Evolutionary conservation across 805 yeast species (phyloP), one percentile per base, ranked within the genome.

Genomic region (Lipomyces starkeyi): DNA sequence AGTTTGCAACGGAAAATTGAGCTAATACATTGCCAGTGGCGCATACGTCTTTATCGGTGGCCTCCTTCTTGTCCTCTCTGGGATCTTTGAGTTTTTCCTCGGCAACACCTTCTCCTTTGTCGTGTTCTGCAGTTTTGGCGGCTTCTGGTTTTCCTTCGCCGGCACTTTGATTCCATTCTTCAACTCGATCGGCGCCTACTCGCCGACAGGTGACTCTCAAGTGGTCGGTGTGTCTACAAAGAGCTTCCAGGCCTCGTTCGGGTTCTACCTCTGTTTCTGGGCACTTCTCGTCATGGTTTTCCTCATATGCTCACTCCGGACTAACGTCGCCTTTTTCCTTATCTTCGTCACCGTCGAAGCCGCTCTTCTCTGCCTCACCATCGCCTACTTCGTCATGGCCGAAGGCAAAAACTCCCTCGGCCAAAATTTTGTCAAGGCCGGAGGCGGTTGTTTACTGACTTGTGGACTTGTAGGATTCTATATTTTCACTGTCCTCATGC

Each of bases 61-160:
- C 32, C 60, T 70, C n/a, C 59, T 68, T 13, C 61, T 66, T 37
- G 7, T 71, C 52, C 35, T 66, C 22, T 60, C 67, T 29, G 74
- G 73, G 11, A 58, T 71, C 20, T 58, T 71, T 59, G 74, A 72
- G 60, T 67, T 72, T 29, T 40, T 72, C 59, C 71, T 71, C 47
- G 74, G 74, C n/a, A 72, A 72, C 65, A 69, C 74, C 14, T 72
- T 69, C 54, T 61, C 74, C 7, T 72, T 71, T 57, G 71, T 68
- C 43, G 70, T 69, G 20, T 71, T 71, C 52, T 58, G 69, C 58
- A 60, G 60, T 17, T 68, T 69, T 35, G 66, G 69, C 22, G 71
- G 68, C 25, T 72, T 64, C 57, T 72, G 74, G 73, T 57, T 72
- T 40, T 52, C 74, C 25, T 59, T 69, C 37, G 72, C 57, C 52